phyloP scores from a whole-genome alignment of 768 basidiomycete genomes.

The Serpula lacrymans region DNA sequence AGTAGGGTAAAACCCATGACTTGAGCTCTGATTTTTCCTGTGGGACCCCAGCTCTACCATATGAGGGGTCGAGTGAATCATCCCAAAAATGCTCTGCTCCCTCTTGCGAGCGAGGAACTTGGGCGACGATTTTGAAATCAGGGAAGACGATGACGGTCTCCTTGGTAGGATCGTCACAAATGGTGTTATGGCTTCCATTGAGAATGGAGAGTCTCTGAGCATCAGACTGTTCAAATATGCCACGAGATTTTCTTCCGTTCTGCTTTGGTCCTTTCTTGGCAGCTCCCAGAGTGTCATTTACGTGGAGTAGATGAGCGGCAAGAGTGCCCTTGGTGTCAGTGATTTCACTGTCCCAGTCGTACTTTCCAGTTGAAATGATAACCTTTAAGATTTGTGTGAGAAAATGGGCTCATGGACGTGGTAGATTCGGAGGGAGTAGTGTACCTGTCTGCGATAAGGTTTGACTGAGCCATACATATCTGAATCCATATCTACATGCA shows the following conservation, averaged over 20 bases:
- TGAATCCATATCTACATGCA: slow-evolving; percentile 75
- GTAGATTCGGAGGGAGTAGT: slow-evolving; percentile 7
- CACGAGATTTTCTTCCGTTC: slow-evolving; percentile 23
- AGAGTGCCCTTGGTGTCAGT: slow-evolving; percentile 69
- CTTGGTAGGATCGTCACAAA: slow-evolving; percentile 51
- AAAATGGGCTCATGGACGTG: slow-evolving; percentile 1
- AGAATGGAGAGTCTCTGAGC: slow-evolving; percentile 63
- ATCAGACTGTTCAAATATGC: slow-evolving; percentile 57
- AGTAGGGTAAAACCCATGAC: slow-evolving; percentile 85
- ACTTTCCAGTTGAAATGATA: slow-evolving; percentile 85
- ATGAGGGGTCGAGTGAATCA: slow-evolving; percentile 54
- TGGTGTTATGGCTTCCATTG: slow-evolving; percentile 78
- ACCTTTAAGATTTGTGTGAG: slow-evolving; percentile 42
- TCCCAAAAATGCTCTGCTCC: slow-evolving; percentile 74
- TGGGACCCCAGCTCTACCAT: slow-evolving; percentile 45
- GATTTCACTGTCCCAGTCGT: slow-evolving; percentile 85
- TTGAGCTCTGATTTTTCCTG: slow-evolving; percentile 47
- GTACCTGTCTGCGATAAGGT: slow-evolving; percentile 78
- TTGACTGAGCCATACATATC: slow-evolving; percentile 85
- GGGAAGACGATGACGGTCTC: slow-evolving; percentile 90
- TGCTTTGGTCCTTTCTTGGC: slow-evolving; percentile 21
- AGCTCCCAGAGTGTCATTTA: slow-evolving; percentile 15
- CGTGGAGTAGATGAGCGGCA: slow-evolving; percentile 49
- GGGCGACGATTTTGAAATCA: slow-evolving; percentile 82
- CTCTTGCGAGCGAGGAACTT: slow-evolving; percentile 57